Conservation (phyloP, 225 moss, liverwort and hornwort species). For the Physcomitrium patens region DNA sequence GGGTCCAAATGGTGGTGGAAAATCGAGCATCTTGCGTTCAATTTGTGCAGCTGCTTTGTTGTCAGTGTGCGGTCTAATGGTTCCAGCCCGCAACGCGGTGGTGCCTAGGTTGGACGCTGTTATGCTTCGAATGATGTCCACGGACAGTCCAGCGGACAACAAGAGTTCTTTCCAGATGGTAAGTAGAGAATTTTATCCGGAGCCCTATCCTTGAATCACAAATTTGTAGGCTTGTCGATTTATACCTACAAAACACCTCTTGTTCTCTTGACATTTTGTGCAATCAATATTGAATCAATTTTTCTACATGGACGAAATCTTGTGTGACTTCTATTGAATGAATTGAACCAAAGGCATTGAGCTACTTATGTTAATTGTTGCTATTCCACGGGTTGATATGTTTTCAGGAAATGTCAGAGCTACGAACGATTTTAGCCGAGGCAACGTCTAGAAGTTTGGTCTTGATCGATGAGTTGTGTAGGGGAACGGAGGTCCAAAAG, state of each 20-base stretch:
- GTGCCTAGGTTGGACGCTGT: slow-evolving; percentile 87
- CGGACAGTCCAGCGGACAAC: slow-evolving; percentile 93
- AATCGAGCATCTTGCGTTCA: slow-evolving; percentile 91
- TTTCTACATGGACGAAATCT: neutral
- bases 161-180: slow-evolving; percentile 99
- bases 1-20: slow-evolving; percentile 98
- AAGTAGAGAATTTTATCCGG: neutral
- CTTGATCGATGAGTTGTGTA: slow-evolving; percentile 89
- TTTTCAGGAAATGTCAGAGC: slow-evolving; percentile 91
- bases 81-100: slow-evolving; percentile 76
- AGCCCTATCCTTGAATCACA: slow-evolving; percentile 14
- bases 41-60: slow-evolving; percentile 83
- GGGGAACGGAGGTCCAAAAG: slow-evolving; percentile 96
- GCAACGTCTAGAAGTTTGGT: slow-evolving; percentile 80
- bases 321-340: neutral
- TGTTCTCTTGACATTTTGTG: too few species aligned
- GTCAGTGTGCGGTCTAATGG: slow-evolving; percentile 89
- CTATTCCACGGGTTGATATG: neutral
- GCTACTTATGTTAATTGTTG: slow-evolving; percentile 9
- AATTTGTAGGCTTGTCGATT: neutral
- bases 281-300: neutral
- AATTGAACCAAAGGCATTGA: neutral
- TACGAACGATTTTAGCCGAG: slow-evolving; percentile 79
- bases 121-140: slow-evolving; percentile 98
- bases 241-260: too few species aligned